Conservation (phyloP, 768 basidiomycete genomes). For the Tulasnella sp. region DNA sequence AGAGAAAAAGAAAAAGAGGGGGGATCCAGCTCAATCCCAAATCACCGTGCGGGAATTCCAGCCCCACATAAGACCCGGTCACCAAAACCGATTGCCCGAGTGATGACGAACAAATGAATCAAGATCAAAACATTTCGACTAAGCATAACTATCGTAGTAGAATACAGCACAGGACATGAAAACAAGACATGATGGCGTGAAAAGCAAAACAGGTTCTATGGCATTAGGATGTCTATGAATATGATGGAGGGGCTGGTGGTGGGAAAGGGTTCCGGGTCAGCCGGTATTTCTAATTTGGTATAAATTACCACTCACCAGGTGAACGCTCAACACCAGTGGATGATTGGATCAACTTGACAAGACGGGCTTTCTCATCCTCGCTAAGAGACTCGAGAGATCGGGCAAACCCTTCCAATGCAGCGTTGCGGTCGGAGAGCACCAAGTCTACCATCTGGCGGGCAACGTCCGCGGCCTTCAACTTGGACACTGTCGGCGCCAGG, state of each 20-base stretch:
- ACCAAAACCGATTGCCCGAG: background rate
- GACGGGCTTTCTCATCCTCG: slow-evolving; percentile 64
- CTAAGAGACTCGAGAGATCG: slow-evolving; percentile 73
- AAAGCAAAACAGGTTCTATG: background rate
- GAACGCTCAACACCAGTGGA: slow-evolving; percentile 12
- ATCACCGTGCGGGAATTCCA: slow-evolving; percentile 3
- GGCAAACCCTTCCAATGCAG: slow-evolving; percentile 70
- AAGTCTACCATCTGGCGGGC: slow-evolving; percentile 66
- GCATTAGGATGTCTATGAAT: background rate
- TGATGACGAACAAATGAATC: background rate
- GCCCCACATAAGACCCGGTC: slow-evolving; percentile 3
- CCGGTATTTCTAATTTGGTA: background rate
- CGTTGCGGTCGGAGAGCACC: slow-evolving; percentile 72
- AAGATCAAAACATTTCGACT: slow-evolving; percentile 10
- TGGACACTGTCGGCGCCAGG: slow-evolving; percentile 60
- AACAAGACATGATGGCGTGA: background rate
- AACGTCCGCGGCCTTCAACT: slow-evolving; percentile 72
- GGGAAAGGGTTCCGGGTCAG: background rate
- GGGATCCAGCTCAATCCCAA: slow-evolving; percentile 1
- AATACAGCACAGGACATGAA: background rate
- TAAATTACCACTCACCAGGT: slow-evolving; percentile 24
- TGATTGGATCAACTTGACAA: slow-evolving; percentile 29
- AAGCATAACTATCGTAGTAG: background rate
- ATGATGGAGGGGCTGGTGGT: background rate
- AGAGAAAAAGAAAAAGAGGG: background rate